Percentiles rank a stretch among this genome's conserved stretches.
These are phyloP conservation scores for Fusarium sp. DNA, from an alignment of 2,329 filamentous ascomycete genomes.

Conservation along the genomic window DNA sequence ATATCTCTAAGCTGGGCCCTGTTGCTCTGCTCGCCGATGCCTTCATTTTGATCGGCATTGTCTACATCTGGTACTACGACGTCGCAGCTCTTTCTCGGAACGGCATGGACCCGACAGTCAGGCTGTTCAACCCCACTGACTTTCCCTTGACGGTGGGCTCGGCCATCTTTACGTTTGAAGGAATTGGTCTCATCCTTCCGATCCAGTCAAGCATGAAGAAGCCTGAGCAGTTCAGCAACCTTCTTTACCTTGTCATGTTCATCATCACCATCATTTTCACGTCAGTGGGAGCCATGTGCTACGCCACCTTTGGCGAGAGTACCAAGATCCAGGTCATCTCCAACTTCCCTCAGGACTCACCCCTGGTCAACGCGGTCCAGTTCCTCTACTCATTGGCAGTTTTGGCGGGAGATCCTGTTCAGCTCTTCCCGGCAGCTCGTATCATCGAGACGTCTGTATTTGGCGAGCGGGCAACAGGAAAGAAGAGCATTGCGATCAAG, in stretches of 20 bases:
- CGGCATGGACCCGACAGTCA: constrained; percentile 71
- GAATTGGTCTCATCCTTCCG: constrained; percentile 80
- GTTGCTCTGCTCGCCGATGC: constrained; percentile 77
- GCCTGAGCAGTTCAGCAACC: constrained; percentile 73
- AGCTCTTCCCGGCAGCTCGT: constrained; percentile 79
- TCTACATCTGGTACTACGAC: constrained; percentile 81
- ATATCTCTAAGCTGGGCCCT: constrained; percentile 79
- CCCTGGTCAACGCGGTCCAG: constrained; percentile 81
- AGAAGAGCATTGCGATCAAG: constrained; percentile 73
- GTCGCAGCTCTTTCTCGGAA: constrained; percentile 65
- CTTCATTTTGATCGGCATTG: constrained; percentile 77
- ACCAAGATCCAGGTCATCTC: constrained; percentile 81
- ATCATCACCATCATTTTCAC: constrained; percentile 80
- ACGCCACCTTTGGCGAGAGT: constrained; percentile 76
- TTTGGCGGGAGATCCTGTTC: constrained; percentile 79
- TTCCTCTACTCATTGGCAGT: constrained; percentile 81
- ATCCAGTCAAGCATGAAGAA: constrained; percentile 82
- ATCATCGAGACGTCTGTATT: constrained; percentile 78
- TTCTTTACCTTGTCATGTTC: constrained; percentile 77
- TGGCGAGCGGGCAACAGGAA: constrained; percentile 73
- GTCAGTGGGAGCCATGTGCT: constrained; percentile 78
- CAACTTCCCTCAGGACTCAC: constrained; percentile 78
- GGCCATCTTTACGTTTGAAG: constrained; percentile 83
- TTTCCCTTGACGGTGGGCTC: constrained; percentile 80
- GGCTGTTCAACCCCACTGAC: constrained; percentile 75